Conservation (phyloP, 2,329 filamentous ascomycete genomes). For the Venturia effusa region DNA sequence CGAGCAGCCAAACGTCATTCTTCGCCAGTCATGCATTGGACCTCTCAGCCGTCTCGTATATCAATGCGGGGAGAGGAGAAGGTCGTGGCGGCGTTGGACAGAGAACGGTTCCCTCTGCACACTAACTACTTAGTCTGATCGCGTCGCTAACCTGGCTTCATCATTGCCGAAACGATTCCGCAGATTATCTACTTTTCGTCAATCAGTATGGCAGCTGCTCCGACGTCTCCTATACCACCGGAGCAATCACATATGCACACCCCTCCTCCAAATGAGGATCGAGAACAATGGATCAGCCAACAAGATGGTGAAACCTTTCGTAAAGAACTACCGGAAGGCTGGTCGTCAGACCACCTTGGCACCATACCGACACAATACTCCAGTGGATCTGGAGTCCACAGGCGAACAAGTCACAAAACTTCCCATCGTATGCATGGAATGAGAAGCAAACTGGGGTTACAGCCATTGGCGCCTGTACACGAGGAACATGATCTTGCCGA, state of each 20-base stretch:
- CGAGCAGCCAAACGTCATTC: not conserved
- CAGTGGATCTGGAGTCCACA: not conserved
- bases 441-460: constrained; percentile 21
- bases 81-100: not conserved
- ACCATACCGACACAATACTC: not conserved
- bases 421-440: constrained; percentile 1
- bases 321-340: not conserved
- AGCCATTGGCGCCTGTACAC: constrained; percentile 30
- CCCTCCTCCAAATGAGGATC: not conserved
- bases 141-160: not conserved
- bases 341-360: constrained; percentile 3
- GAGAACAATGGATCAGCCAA: not conserved
- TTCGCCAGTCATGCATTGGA: not conserved
- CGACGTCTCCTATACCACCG: not conserved
- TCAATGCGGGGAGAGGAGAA: not conserved
- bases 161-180: not conserved
- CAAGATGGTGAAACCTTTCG: not conserved
- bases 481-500: constrained; percentile 29
- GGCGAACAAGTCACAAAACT: not conserved
- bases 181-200: not conserved
- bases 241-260: not conserved
- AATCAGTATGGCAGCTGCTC: not conserved
- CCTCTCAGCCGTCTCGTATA: not conserved
- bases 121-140: not conserved
- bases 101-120: not conserved